These are phyloP conservation scores for Jacaranda copaia DNA, from an alignment of 257 asterid genomes.

Conservation along the genomic window DNA sequence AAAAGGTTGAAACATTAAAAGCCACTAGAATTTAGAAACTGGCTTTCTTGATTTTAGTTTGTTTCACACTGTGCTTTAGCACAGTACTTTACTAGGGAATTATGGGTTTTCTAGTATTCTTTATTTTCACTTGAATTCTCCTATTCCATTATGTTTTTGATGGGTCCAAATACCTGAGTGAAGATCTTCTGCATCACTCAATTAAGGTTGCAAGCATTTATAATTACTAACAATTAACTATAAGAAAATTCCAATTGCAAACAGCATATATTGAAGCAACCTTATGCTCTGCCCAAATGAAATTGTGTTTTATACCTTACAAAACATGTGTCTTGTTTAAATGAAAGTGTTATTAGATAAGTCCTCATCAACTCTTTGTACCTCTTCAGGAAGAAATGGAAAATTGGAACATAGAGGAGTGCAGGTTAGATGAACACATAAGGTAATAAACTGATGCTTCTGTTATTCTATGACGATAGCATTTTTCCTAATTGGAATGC, in stretches of 20 bases:
- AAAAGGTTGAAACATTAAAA: not conserved
- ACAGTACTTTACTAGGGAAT: conserved; percentile 2
- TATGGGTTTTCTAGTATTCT: not conserved
- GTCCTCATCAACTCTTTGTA: conserved; percentile 36
- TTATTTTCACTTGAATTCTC: not conserved
- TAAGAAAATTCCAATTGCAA: conserved; percentile 9
- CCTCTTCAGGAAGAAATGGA: conserved; percentile 68
- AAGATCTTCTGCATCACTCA: conserved; percentile 8
- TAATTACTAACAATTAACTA: conserved; percentile 7
- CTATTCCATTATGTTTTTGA: conserved; percentile 15
- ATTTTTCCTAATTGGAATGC: conserved; percentile 4
- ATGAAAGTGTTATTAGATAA: not conserved
- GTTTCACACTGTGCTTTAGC: conserved; percentile 17
- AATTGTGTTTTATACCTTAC: conserved; percentile 8
- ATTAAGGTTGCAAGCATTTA: conserved; percentile 17
- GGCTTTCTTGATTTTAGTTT: not conserved
- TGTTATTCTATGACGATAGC: conserved; percentile 1
- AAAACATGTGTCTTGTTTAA: not conserved
- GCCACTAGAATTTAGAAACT: not conserved
- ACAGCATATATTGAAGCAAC: conserved; percentile 21
- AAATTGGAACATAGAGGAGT: conserved; percentile 60
- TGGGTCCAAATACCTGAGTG: conserved; percentile 9
- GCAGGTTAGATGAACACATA: conserved; percentile 58
- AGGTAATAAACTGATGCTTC: conserved; percentile 46
- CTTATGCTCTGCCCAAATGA: conserved; percentile 11